A percentile compares a stretch with the other conserved stretches of the same genome.
Evolutionary conservation across 2,329 filamentous ascomycete species (phyloP).

Genomic region (Colletotrichum endophyticum): DNA sequence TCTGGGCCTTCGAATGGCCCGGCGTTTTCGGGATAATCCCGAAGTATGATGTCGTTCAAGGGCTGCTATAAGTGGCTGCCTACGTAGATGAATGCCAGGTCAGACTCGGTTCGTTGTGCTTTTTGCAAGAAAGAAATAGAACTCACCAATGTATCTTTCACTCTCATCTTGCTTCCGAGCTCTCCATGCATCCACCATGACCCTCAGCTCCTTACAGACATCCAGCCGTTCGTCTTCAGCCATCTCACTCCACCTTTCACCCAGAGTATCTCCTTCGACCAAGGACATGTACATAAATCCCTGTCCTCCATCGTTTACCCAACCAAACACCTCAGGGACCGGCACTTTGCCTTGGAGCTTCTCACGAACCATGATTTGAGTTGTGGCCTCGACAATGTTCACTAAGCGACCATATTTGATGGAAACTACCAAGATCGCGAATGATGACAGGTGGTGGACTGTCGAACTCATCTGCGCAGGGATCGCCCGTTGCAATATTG

Average conservation of each 20-base stretch:
- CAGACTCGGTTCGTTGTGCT: not conserved
- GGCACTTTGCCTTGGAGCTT: not conserved
- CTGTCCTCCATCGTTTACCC: not conserved
- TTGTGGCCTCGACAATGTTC: not conserved
- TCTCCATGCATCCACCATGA: not conserved
- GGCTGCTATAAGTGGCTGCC: not conserved
- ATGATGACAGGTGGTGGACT: not conserved
- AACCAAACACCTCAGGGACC: not conserved
- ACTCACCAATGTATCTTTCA: not conserved
- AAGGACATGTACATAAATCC: not conserved
- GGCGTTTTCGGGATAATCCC: fast-evolving
- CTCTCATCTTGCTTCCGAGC: not conserved
- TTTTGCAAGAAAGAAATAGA: not conserved
- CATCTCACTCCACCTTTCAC: not conserved
- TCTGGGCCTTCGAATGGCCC: not conserved
- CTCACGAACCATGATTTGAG: not conserved
- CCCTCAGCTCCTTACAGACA: not conserved
- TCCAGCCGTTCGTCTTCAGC: not conserved
- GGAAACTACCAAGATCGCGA: not conserved
- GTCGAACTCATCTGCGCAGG: not conserved
- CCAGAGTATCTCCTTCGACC: not conserved
- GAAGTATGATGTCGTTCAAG: not conserved
- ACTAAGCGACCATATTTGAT: not conserved
- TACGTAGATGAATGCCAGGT: not conserved
- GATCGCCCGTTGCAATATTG: not conserved